Evolutionary conservation across 1,284 basidiomycete genomes (phyloP).

Genomic region (Cryptococcus sp.): DNA sequence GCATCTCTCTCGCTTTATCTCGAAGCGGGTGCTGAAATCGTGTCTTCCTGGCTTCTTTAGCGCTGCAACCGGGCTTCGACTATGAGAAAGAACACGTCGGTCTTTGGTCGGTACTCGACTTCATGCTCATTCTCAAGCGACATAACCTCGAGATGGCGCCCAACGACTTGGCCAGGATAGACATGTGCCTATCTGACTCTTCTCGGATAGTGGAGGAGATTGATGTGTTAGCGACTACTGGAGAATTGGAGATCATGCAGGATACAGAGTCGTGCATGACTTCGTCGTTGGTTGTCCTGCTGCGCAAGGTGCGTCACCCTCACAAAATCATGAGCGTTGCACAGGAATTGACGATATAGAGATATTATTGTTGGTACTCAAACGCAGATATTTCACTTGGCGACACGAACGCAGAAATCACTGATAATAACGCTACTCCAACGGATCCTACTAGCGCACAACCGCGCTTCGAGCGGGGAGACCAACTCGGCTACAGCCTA

Average conservation of each 20-base stretch:
- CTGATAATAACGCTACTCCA: conserved; percentile 27
- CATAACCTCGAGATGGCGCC: conserved; percentile 27
- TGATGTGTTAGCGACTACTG: conserved; percentile 30
- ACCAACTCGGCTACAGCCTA: conserved; percentile 24
- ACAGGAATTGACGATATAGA: background rate
- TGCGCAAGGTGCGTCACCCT: conserved; percentile 28
- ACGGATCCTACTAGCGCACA: conserved; percentile 21
- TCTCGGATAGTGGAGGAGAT: conserved; percentile 35
- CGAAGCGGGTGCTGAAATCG: background rate
- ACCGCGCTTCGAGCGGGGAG: conserved; percentile 14
- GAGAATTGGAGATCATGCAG: conserved; percentile 39
- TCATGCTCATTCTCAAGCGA: conserved; percentile 36
- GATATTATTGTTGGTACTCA: background rate
- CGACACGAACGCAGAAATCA: conserved; percentile 23
- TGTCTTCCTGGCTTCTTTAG: too few relatives aligned
- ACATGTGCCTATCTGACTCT: conserved; percentile 29
- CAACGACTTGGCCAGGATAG: conserved; percentile 26
- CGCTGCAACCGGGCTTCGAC: conserved; percentile 29
- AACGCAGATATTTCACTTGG: conserved; percentile 31
- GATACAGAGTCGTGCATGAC: conserved; percentile 42
- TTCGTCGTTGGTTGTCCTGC: conserved; percentile 29
- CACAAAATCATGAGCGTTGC: too few relatives aligned
- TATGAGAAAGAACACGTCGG: conserved; percentile 36
- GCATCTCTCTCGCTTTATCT: background rate
- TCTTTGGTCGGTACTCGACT: conserved; percentile 38